Evolutionary conservation across 2,329 filamentous ascomycete species (phyloP).

Genomic region (Macrophomina pseudophaseolina): DNA sequence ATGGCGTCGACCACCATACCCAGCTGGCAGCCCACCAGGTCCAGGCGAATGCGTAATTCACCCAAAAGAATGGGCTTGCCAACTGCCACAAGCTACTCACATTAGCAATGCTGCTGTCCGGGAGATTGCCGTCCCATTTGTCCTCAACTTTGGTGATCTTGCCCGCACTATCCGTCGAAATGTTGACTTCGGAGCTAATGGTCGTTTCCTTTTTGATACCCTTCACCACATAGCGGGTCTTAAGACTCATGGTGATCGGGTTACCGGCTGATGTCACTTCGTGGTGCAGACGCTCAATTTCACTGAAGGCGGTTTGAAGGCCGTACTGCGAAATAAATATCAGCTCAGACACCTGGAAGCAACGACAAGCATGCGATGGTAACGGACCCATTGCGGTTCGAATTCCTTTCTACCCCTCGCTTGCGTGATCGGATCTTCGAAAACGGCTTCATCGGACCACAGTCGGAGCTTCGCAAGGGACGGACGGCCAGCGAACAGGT

Average conservation of each 20-base stretch:
- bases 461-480: conserved; percentile 64
- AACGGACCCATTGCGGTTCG: conserved; percentile 53
- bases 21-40: conserved; percentile 46
- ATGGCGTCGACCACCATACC: conserved; percentile 45
- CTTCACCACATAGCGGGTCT: conserved; percentile 60
- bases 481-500: conserved; percentile 66
- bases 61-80: conserved; percentile 46
- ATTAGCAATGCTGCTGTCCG: conserved; percentile 56
- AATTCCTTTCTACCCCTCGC: conserved; percentile 61
- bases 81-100: conserved; percentile 43
- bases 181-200: conserved; percentile 56
- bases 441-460: conserved; percentile 64
- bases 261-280: conserved; percentile 61
- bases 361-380: not conserved
- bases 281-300: conserved; percentile 62
- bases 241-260: conserved; percentile 63
- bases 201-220: conserved; percentile 58
- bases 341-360: not conserved
- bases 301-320: conserved; percentile 61
- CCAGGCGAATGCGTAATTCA: conserved; percentile 44
- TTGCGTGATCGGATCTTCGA: conserved; percentile 64
- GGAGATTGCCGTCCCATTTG: conserved; percentile 60
- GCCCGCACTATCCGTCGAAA: conserved; percentile 48
- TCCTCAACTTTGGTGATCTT: conserved; percentile 61
- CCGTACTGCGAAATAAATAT: conserved; percentile 54